Evolutionary conservation across 305 asterid species (phyloP), one percentile per base, ranked within the genome.

Genomic region (Andrographis paniculata): DNA sequence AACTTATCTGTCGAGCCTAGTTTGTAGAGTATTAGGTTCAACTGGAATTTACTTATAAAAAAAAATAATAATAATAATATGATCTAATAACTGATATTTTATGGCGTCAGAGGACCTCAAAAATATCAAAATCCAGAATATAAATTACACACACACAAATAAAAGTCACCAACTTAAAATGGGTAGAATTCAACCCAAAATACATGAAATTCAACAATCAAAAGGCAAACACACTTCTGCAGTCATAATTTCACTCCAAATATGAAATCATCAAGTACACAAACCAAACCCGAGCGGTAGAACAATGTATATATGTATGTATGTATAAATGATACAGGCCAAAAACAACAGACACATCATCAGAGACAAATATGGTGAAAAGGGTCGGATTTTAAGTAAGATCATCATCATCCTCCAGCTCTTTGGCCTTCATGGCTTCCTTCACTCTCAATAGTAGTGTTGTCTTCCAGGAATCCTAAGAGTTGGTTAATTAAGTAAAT

Each of bases 361-460:
- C 21, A 18, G 52, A 45, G 58, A 46, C 24, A 21, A 50, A 53
- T 44, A 21, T 42, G 18, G 42, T 8, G 17, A 36, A 38, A 14
- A 45, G 10, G 23, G 10, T 1, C 18, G 47, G 31, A 48, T 47
- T 73, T n/a, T 57, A 73, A 37, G 80, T 73, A 45, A 73, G 76
- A 62, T 73, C 76, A 40, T 68, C 80, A 49, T 68, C 80, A 49
- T 73, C 80, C 64, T 73, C 80, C n/a, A 65, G 59, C 67, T 69
- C 80, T 61, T 74, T 74, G 21, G 80, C 80, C 72, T 74, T 74
- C 62, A 74, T 35, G 28, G 77, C 69, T 44, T 74, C 80, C 72
- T 74, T 70, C 65, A 67, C 80, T 74, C 80, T 70, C 64, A 74
- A 50, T 17, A 74, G 68, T 56, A 74, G 77, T 6, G 77, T 66